Evolutionary conservation across 169 alveolate genomes (phyloP).

Genomic region (Ophryocystis elektroscirrha): DNA sequence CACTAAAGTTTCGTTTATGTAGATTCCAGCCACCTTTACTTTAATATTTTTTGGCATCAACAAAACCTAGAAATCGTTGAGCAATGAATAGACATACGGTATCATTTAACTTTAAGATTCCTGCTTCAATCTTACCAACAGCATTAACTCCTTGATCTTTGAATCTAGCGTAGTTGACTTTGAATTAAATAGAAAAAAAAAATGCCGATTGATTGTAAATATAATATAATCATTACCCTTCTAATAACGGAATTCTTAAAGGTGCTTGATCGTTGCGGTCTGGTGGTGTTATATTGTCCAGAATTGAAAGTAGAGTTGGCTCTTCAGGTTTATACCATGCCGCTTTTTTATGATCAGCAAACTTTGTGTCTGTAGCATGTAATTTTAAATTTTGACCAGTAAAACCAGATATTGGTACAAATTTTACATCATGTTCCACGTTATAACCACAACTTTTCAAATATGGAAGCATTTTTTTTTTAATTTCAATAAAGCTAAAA

Average conservation of each 20-base stretch:
- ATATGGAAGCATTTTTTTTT: conserved; percentile 55
- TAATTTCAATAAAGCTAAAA: no score
- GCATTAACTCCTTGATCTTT: conserved; percentile 65
- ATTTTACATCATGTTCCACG: conserved; percentile 55
- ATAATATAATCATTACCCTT: conserved; percentile 26
- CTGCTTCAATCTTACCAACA: conserved; percentile 64
- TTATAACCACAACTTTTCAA: conserved; percentile 59
- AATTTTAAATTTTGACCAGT: conserved; percentile 74
- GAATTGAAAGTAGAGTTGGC: conserved; percentile 53
- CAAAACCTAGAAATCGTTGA: conserved; percentile 40
- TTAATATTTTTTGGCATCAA: conserved; percentile 59
- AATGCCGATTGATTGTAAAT: not conserved
- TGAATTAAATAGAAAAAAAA: not conserved
- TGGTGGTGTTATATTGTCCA: conserved; percentile 38
- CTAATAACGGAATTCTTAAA: conserved; percentile 59
- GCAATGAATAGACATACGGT: no score
- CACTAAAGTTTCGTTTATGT: conserved; percentile 45
- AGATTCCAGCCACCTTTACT: conserved; percentile 48
- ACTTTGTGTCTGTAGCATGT: conserved; percentile 50
- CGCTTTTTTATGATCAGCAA: conserved; percentile 56
- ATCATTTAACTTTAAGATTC: conserved; percentile 15
- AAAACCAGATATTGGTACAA: conserved; percentile 90
- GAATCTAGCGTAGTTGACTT: conserved; percentile 20
- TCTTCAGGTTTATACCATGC: conserved; percentile 37
- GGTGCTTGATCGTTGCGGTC: conserved; percentile 46